phyloP scores from a whole-genome alignment of 441 rosid genomes.

The Jatropha multifida region DNA sequence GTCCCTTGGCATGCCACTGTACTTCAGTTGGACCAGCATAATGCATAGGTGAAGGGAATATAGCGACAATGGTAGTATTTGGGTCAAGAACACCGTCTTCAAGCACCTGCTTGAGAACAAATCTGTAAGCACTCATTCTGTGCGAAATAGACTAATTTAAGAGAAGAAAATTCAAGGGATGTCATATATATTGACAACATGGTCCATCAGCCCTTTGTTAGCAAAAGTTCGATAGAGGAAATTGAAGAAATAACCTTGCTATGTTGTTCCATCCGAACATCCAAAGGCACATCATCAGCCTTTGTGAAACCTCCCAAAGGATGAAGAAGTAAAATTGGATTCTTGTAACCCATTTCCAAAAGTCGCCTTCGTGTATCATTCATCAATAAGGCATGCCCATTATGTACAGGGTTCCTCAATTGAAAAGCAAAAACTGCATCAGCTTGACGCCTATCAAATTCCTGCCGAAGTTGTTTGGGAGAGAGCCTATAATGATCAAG shows the following conservation, averaged over 20 bases:
- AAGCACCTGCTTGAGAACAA: constrained; percentile 52
- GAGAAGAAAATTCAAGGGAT: neutral
- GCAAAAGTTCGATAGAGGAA: neutral
- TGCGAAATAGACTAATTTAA: constrained; percentile 9
- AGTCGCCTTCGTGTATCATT: constrained; percentile 76
- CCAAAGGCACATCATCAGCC: constrained; percentile 91
- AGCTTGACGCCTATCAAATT: constrained; percentile 74
- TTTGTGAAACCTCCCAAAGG: constrained; percentile 94
- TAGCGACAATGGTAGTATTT: constrained; percentile 81
- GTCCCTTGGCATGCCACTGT: constrained; percentile 97
- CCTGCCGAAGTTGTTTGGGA: constrained; percentile 78
- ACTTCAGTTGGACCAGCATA: constrained; percentile 99
- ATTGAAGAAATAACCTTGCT: constrained; percentile 53
- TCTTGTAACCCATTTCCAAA: constrained; percentile 85
- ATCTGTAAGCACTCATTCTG: neutral
- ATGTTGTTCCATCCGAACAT: constrained; percentile 96
- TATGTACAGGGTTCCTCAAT: constrained; percentile 88
- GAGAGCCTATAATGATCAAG: constrained; percentile 93
- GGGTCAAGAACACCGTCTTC: constrained; percentile 93
- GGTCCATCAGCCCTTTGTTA: neutral
- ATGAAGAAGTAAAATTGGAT: constrained; percentile 84
- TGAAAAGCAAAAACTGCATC: constrained; percentile 97
- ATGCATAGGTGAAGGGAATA: constrained; percentile 95
- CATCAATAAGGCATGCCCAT: constrained; percentile 93
- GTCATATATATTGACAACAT: neutral